Conservation (phyloP, 257 asterid genomes). For the Echium plantagineum region DNA sequence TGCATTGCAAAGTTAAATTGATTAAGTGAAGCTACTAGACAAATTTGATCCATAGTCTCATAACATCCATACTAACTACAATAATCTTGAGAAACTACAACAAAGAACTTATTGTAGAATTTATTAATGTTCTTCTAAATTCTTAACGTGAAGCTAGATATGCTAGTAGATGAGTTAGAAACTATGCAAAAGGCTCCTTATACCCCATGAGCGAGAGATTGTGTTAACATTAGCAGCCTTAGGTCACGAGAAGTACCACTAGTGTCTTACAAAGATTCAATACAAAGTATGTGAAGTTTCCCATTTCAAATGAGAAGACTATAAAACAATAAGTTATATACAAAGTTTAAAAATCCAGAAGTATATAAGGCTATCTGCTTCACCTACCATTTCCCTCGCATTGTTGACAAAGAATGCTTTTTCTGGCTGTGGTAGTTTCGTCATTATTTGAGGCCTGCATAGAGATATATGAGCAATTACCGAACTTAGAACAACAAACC, state of each 20-base stretch:
- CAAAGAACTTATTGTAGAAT: no score
- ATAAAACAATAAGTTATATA: background rate
- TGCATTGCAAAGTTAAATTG: conserved; percentile 3
- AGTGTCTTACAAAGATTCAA: no score
- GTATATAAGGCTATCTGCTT: background rate
- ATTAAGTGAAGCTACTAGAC: background rate
- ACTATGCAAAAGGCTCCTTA: background rate
- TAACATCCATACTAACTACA: background rate
- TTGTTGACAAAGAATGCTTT: conserved; percentile 35
- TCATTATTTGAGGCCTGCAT: conserved; percentile 28
- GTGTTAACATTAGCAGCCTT: background rate
- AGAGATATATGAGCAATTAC: background rate
- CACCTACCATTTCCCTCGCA: conserved; percentile 52
- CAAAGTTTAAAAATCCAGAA: background rate
- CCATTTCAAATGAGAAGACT: background rate
- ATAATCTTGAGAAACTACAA: background rate
- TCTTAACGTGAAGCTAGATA: no score
- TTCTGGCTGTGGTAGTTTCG: conserved; percentile 14
- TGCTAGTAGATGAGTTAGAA: background rate
- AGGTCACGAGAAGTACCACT: no score
- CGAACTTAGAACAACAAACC: background rate
- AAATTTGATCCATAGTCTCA: background rate
- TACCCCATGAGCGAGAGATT: no score
- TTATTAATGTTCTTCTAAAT: no score
- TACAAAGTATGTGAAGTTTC: background rate